Base-by-base conservation (phyloP, 73 alveolate species). In the Effrenium voratum region DNA sequence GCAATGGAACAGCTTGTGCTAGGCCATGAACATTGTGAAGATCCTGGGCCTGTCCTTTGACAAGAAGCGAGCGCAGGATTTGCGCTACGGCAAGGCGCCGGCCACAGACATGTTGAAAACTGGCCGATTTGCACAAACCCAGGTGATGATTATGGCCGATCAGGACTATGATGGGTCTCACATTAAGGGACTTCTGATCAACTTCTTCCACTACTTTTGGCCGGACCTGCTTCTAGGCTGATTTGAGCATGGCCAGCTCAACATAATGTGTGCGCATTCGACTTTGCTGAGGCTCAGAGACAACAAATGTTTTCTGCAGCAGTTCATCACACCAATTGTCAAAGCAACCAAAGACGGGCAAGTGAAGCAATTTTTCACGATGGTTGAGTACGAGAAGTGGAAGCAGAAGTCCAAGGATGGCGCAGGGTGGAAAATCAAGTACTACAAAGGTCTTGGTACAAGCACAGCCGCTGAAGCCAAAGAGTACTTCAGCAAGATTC, bases 391-490 rank as follows among this genome's bases (percentile, higher is more conserved):
- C 95, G 99, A 99, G 88, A 66, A 90, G 77, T 90, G 97, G 99
- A 99, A 82, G 92, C 96, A 47, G 99, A 94, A 92, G 99, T 99
- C 93, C 3, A 99, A 99, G 75, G 99, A 99, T 93, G 93, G 85
- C 26, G 92, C 91, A 41, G 99, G 99, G 91, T 99, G 99, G 99
- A 99, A 99, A 94, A 99, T 99, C 82, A 99, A 99, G 99, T 99
- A 99, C 99, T 99, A 99, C 99, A 99, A 99, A 99, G 99, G 99
- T 73, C 99, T 99, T 41, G 99, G 99, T 5, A 99, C 99, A 73
- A 99, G 99, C 30, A 99, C 99, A 22, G 99, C 99, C 66, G 93
- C 95, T 93, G 99, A 99, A 99, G 99, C 99, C 49, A 99, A 99
- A 98, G 99, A 99, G 93, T 99, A 99, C 98, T 99, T 99, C 93